Evolutionary conservation across 192 early-diverging fungal genomes (phyloP).

Genomic region (Coemansia sp.): DNA sequence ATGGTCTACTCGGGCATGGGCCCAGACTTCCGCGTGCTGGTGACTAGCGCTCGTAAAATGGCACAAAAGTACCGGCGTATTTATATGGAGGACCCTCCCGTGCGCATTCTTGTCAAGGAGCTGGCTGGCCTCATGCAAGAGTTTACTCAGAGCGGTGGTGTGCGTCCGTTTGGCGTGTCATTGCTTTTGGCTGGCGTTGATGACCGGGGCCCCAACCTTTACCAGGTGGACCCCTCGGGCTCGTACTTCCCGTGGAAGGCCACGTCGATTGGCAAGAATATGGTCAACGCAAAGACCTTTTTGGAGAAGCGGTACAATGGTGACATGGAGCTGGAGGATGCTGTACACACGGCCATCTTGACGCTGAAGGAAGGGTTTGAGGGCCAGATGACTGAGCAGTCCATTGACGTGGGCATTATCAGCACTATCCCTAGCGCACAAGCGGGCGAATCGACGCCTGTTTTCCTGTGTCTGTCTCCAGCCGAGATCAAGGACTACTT

Average conservation of each 20-base stretch:
- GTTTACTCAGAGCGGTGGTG: conserved; percentile 98
- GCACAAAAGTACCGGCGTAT: conserved; percentile 94
- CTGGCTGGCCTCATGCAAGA: conserved; percentile 98
- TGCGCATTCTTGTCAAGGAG: conserved; percentile 94
- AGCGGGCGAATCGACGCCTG: conserved; percentile 64
- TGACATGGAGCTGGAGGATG: conserved; percentile 97
- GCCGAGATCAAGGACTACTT: conserved; percentile 97
- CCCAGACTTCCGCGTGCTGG: conserved; percentile 94
- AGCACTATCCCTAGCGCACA: conserved; percentile 41
- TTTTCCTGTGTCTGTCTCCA: conserved; percentile 82
- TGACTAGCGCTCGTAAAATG: conserved; percentile 93
- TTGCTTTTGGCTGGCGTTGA: conserved; percentile 95
- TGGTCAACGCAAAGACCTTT: conserved; percentile 99
- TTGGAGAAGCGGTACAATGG: conserved; percentile 94
- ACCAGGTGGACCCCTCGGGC: conserved; percentile 99
- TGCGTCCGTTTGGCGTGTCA: conserved; percentile 99
- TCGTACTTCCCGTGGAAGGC: conserved; percentile 99
- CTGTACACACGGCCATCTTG: conserved; percentile 97
- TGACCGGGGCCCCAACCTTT: conserved; percentile 86
- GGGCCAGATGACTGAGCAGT: conserved; percentile 95
- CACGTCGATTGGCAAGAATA: conserved; percentile 98
- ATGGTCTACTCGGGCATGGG: conserved; percentile 99
- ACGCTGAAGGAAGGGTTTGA: conserved; percentile 99
- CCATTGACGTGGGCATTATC: conserved; percentile 94
- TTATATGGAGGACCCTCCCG: conserved; percentile 95